Conservation (phyloP, 2,329 filamentous ascomycete genomes). For the Pestalotiopsis fici region DNA sequence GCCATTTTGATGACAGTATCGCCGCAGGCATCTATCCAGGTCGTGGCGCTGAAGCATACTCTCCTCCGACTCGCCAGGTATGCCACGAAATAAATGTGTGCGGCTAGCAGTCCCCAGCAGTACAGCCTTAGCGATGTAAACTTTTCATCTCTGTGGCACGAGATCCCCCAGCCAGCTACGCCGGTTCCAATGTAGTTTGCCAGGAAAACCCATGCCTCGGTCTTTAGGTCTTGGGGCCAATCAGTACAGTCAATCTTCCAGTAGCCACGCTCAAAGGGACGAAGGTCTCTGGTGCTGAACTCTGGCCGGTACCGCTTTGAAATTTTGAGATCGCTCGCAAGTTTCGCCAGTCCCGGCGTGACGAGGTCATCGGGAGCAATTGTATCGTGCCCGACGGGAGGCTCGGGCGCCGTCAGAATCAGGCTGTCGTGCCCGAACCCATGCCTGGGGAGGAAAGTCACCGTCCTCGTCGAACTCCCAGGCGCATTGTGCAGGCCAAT, state of each 20-base stretch:
- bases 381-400: conserved; percentile 43
- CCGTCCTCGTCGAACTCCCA: conserved; percentile 7
- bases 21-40: conserved; percentile 69
- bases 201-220: conserved; percentile 63
- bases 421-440: conserved; percentile 34
- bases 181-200: conserved; percentile 60
- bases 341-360: conserved; percentile 53
- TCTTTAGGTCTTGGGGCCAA: conserved; percentile 53
- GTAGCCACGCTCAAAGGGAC: conserved; percentile 71
- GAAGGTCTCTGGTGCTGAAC: conserved; percentile 47
- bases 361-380: conserved; percentile 53
- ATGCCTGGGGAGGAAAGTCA: conserved; percentile 23
- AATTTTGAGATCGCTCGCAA: conserved; percentile 55
- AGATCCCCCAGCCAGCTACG: conserved; percentile 68
- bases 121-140: conserved; percentile 63
- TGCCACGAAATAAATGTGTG: conserved; percentile 74
- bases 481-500: conserved; percentile 21
- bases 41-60: conserved; percentile 56
- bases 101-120: conserved; percentile 75
- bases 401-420: conserved; percentile 56
- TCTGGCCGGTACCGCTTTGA: conserved; percentile 54
- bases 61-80: conserved; percentile 70
- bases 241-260: conserved; percentile 66
- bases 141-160: conserved; percentile 48
- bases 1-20: conserved; percentile 48